Conservation (phyloP, 2,329 filamentous ascomycete species). For the Sphaerulina populicola region DNA sequence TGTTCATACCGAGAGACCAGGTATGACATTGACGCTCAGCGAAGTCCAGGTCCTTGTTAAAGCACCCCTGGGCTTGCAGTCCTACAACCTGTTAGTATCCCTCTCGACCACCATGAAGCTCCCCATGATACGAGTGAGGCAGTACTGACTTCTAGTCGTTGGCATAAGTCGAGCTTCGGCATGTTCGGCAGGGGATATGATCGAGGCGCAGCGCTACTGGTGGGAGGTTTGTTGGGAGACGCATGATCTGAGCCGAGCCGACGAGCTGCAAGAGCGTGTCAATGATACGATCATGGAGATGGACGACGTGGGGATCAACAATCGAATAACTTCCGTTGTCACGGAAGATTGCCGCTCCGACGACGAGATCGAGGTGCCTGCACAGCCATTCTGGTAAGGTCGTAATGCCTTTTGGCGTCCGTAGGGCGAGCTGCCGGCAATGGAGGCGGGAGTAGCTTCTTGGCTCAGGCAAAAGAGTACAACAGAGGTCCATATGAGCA, state of each 20-base stretch:
- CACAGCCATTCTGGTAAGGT: slow-evolving; percentile 10
- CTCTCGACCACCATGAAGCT: no score
- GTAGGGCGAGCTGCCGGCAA: no score
- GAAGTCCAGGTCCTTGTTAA: slow-evolving; percentile 13
- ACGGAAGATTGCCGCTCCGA: slow-evolving; percentile 1
- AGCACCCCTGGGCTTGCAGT: slow-evolving; percentile 3
- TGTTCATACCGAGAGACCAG: slow-evolving; percentile 4
- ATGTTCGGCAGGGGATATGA: slow-evolving; percentile 11
- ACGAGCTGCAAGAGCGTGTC: slow-evolving; percentile 12
- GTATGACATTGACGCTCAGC: slow-evolving; percentile 8
- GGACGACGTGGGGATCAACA: slow-evolving; percentile 15
- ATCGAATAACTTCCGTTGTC: slow-evolving; percentile 10
- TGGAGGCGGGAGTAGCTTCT: no score
- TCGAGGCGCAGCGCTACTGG: slow-evolving; percentile 15
- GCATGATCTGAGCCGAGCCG: slow-evolving; percentile 11
- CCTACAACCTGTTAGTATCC: slow-evolving; percentile 7
- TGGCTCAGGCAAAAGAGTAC: no score
- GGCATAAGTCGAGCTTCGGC: slow-evolving; percentile 3
- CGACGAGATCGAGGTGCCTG: slow-evolving; percentile 2
- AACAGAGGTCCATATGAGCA: not conserved
- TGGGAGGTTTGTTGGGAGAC: slow-evolving; percentile 19
- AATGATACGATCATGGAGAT: slow-evolving; percentile 14
- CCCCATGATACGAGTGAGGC: no score
- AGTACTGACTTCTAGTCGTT: no score
- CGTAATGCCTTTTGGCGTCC: not conserved